Conservation (phyloP, 352 stramenopile species). For the Phytophthora crassamura region DNA sequence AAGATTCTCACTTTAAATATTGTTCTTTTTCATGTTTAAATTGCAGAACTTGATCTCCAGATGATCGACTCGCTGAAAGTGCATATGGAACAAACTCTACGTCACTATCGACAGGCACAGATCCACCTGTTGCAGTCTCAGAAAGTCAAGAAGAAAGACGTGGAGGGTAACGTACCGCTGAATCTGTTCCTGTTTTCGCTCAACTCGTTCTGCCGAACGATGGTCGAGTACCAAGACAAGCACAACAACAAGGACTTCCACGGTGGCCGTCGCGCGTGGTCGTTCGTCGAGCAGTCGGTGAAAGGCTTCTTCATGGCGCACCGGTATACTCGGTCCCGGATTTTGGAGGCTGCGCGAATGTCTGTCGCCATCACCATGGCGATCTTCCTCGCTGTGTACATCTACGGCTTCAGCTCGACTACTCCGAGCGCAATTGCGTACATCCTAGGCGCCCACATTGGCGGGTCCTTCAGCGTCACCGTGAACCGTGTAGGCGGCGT, state of each 20-base stretch:
- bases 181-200: slow-evolving; percentile 88
- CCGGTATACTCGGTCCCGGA: slow-evolving; percentile 47
- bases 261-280: slow-evolving; percentile 45
- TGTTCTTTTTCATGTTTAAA: too few relatives aligned
- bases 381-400: slow-evolving; percentile 73
- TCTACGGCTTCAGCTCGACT: slow-evolving; percentile 77
- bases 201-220: slow-evolving; percentile 82
- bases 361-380: slow-evolving; percentile 66
- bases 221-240: slow-evolving; percentile 71
- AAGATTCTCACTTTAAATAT: slow-evolving; percentile 6
- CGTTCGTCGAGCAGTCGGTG: slow-evolving; percentile 61
- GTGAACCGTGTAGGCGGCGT: slow-evolving; percentile 86
- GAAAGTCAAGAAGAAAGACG: slow-evolving; percentile 67
- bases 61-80: slow-evolving; percentile 50
- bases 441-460: slow-evolving; percentile 84
- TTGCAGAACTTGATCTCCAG: slow-evolving; percentile 64
- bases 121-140: slow-evolving; percentile 59
- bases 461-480: slow-evolving; percentile 79
- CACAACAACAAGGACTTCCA: slow-evolving; percentile 73
- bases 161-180: slow-evolving; percentile 82
- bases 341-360: slow-evolving; percentile 62
- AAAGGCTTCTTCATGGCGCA: slow-evolving; percentile 53
- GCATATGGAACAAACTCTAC: slow-evolving; percentile 77
- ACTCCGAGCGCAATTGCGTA: slow-evolving; percentile 65
- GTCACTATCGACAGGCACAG: slow-evolving; percentile 65